Evolutionary conservation across 2,329 filamentous ascomycete species (phyloP), one percentile per base, ranked within the genome.

Genomic region (Ilyonectria mors-panacis): DNA sequence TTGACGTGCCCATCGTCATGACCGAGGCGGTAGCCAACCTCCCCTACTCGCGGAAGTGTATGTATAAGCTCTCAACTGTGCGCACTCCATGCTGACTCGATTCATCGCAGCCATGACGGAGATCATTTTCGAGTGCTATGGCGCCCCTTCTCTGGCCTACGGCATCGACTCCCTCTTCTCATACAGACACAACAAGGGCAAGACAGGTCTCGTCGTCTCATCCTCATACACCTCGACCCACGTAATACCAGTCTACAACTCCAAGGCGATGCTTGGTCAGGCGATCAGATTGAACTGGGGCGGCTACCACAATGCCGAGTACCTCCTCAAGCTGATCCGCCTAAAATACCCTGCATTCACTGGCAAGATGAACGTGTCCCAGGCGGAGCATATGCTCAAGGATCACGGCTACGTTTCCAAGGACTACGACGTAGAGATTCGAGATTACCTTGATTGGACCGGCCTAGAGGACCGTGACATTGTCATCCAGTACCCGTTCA

Each of bases 91-190:
- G 58, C 77, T 80, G 47, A 78, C 66, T 7, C 23, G 48, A 51
- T 28, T 8, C 50, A 7, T 59, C 65, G 59, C 72, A 97, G 94
- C 93, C 73, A 98, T 98, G 95, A 97, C 93, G 48, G 96, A 99
- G 78, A 95, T 98, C 62, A 85, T 99, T 12, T 99, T 98, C 79
- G 96, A 99, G 81, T 97, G 94, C 81, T 99, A 99, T 80, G 89
- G 90, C 66, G 95, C 93, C 12, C 95, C 96, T 0, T 95, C 94
- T 2, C 87, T 98, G 28, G 93, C 95, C 19, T 98, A 96, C 81
- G 96, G 96, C 58, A 95, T 99, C 82, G 96, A 99, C 81, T 97
- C 95, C 12, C 88, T 99, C 35, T 99, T 99, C 83, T 97, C 95
- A 21, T 99, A 97, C 84, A 88, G 92, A 68, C 93, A 97, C 83